Evolutionary conservation across 371 early-diverging fungal genomes (phyloP).

Genomic region (Conidiobolus incongruus): DNA sequence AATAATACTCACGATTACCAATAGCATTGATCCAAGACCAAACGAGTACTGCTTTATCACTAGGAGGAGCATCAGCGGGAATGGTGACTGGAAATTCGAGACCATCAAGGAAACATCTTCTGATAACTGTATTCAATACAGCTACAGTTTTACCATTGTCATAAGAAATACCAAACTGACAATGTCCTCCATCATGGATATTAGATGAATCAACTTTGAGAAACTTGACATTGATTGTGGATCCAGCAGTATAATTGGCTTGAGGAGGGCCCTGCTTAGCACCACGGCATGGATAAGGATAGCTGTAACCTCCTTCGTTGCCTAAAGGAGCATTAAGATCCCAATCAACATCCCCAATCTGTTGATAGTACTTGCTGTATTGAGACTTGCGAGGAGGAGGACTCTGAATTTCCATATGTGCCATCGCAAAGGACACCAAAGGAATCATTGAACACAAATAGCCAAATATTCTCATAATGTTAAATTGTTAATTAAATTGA

Average conservation of each 20-base stretch:
- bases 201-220: too few relatives aligned
- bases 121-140: background rate
- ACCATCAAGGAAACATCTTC: background rate
- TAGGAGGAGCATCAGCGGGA: slow-evolving; percentile 10
- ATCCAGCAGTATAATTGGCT: slow-evolving; percentile 11
- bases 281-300: slow-evolving; percentile 9
- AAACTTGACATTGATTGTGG: too few relatives aligned
- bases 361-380: too few relatives aligned
- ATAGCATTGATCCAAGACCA: slow-evolving; percentile 20
- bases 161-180: slow-evolving; percentile 3
- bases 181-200: slow-evolving; percentile 4
- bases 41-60: background rate
- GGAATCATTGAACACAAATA: too few relatives aligned
- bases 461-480: too few relatives aligned
- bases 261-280: slow-evolving; percentile 1
- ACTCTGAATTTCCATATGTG: slow-evolving; percentile 12
- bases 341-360: slow-evolving; percentile 5
- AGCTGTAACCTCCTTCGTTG: slow-evolving; percentile 1
- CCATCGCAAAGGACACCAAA: too few relatives aligned
- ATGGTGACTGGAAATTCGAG: background rate
- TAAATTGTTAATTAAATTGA: too few relatives aligned
- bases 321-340: slow-evolving; percentile 8
- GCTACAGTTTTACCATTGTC: slow-evolving; percentile 3
- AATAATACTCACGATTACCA: slow-evolving; percentile 38
- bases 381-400: slow-evolving; percentile 12